Percentiles rank a stretch among this genome's conserved stretches.
Evolutionary conservation across 2,329 filamentous ascomycete species (phyloP).

Genomic region (Xylariaceae sp.): DNA sequence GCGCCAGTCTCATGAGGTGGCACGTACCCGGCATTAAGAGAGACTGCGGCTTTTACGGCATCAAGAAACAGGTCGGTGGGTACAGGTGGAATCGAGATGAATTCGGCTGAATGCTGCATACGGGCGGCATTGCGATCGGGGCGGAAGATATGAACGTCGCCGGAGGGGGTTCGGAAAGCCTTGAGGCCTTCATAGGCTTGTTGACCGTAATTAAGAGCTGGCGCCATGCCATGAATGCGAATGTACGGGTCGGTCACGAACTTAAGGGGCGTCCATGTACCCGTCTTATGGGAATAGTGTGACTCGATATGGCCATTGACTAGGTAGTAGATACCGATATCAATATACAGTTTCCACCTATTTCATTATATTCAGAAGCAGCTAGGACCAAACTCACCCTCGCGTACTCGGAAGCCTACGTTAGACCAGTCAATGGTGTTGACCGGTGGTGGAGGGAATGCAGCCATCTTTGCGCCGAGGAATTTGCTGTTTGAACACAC

Average conservation of each 20-base stretch:
- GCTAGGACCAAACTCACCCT: slow-evolving; percentile 62
- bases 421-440: slow-evolving; percentile 91
- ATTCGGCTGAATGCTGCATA: slow-evolving; percentile 81
- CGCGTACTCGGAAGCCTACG: slow-evolving; percentile 88
- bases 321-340: slow-evolving; percentile 38
- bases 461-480: slow-evolving; percentile 42
- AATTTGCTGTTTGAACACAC: slow-evolving; percentile 1
- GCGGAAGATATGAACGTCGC: slow-evolving; percentile 83
- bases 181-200: slow-evolving; percentile 99
- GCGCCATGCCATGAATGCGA: slow-evolving; percentile 91
- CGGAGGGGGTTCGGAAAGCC: slow-evolving; percentile 79
- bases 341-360: background rate
- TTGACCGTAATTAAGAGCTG: slow-evolving; percentile 94
- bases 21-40: slow-evolving; percentile 86
- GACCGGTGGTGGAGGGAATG: slow-evolving; percentile 77
- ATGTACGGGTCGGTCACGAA: slow-evolving; percentile 86
- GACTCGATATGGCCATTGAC: slow-evolving; percentile 95
- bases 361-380: background rate
- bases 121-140: slow-evolving; percentile 82
- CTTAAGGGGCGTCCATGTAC: slow-evolving; percentile 74
- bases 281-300: slow-evolving; percentile 73
- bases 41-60: slow-evolving; percentile 78
- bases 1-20: slow-evolving; percentile 87
- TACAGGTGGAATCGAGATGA: slow-evolving; percentile 80
- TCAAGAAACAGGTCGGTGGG: slow-evolving; percentile 76